Evolutionary conservation across 2,329 filamentous ascomycete genomes (phyloP).

Genomic region (Curvularia hawaiiensis): DNA sequence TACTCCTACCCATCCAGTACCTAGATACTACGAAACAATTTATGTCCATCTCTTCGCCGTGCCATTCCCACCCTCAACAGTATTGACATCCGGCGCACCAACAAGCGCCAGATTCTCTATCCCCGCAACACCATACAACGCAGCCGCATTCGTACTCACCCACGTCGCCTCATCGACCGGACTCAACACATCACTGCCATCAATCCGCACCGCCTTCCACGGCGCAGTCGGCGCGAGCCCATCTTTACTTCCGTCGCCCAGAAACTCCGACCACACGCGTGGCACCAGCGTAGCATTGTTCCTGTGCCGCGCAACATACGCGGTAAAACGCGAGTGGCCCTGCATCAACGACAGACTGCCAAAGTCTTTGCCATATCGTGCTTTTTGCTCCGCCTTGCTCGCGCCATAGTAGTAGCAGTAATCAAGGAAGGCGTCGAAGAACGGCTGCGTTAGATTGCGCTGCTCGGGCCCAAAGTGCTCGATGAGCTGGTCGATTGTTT

Average conservation of each 20-base stretch:
- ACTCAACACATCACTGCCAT: constrained; percentile 52
- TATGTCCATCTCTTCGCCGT: constrained; percentile 6
- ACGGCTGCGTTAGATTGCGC: constrained; percentile 54
- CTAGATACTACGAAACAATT: neutral
- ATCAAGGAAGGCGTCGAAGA: constrained; percentile 62
- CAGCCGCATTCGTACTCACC: constrained; percentile 62
- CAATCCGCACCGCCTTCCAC: constrained; percentile 48
- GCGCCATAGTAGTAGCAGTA: constrained; percentile 66
- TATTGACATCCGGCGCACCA: constrained; percentile 27
- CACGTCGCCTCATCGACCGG: constrained; percentile 62
- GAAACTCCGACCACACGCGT: constrained; percentile 62
- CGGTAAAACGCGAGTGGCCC: constrained; percentile 64
- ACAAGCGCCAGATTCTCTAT: constrained; percentile 60
- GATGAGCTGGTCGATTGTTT: constrained; percentile 62
- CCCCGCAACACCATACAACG: constrained; percentile 62
- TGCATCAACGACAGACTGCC: constrained; percentile 57
- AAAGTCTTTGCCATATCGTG: constrained; percentile 58
- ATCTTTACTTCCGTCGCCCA: constrained; percentile 46
- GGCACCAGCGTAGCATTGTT: constrained; percentile 56
- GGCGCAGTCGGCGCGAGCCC: constrained; percentile 52
- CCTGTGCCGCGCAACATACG: constrained; percentile 55
- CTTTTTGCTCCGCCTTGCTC: constrained; percentile 54
- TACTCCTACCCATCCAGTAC: neutral
- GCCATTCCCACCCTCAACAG: constrained; percentile 18
- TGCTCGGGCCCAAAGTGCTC: constrained; percentile 50